phyloP scores from a whole-genome alignment of 495 filamentous ascomycete species.

The Aspergillus homomorphus region DNA sequence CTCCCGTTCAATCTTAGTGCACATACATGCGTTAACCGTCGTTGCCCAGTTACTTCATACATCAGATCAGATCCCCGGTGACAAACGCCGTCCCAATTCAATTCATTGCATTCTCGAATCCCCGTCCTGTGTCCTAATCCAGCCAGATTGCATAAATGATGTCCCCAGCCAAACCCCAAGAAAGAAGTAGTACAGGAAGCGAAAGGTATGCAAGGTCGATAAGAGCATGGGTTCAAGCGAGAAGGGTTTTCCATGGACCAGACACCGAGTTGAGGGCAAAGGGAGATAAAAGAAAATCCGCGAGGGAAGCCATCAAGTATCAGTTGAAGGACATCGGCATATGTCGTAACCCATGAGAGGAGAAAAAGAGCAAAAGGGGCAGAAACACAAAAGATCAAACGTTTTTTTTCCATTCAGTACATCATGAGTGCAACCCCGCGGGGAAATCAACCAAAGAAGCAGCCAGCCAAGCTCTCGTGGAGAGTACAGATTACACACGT shows the following conservation, averaged over 20 bases:
- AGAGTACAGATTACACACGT: slow-evolving; percentile 50
- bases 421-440: slow-evolving; percentile 23
- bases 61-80: neutral
- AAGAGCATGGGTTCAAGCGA: slow-evolving; percentile 14
- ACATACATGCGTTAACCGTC: neutral
- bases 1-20: neutral
- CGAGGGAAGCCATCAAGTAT: slow-evolving; percentile 6
- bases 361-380: neutral
- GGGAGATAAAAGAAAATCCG: slow-evolving; percentile 7
- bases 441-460: slow-evolving; percentile 20
- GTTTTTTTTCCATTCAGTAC: slow-evolving; percentile 27
- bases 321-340: slow-evolving; percentile 16
- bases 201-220: slow-evolving; percentile 22
- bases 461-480: slow-evolving; percentile 46
- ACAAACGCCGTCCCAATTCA: slow-evolving; percentile 24
- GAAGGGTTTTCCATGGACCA: slow-evolving; percentile 18
- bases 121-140: slow-evolving; percentile 21
- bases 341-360: slow-evolving; percentile 12
- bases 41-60: slow-evolving; percentile 1
- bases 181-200: slow-evolving; percentile 31
- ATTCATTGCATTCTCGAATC: slow-evolving; percentile 23
- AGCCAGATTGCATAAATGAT: slow-evolving; percentile 25
- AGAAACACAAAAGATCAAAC: slow-evolving; percentile 13
- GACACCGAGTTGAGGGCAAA: slow-evolving; percentile 12
- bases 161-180: slow-evolving; percentile 24